Percentiles rank a stretch among this genome's conserved stretches.
phyloP scores from a whole-genome alignment of 1,139 yeast genomes.

The Cylindricascospora bacillispora region DNA sequence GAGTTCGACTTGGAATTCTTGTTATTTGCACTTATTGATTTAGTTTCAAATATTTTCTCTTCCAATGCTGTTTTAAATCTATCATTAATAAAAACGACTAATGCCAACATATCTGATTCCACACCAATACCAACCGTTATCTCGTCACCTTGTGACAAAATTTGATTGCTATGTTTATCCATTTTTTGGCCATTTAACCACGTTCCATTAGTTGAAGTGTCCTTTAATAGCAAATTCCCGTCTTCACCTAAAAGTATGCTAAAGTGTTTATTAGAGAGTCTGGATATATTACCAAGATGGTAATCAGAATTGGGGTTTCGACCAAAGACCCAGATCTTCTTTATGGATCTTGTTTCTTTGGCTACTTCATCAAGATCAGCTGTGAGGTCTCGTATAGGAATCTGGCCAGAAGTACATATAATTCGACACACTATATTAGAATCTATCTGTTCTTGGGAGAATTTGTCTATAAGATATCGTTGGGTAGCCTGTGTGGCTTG shows the following conservation, averaged over 20 bases:
- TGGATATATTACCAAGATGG: slow-evolving; percentile 45
- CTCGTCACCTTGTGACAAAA: slow-evolving; percentile 84
- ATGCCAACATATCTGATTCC: slow-evolving; percentile 57
- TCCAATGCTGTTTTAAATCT: slow-evolving; percentile 28
- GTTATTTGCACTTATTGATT: neutral
- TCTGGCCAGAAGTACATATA: slow-evolving; percentile 59
- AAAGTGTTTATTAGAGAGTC: slow-evolving; percentile 73
- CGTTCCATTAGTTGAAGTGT: slow-evolving; percentile 81
- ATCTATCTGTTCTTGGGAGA: slow-evolving; percentile 30
- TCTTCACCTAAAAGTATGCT: slow-evolving; percentile 46
- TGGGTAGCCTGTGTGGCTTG: slow-evolving; percentile 55
- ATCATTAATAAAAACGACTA: slow-evolving; percentile 44
- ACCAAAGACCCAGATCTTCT: slow-evolving; percentile 64
- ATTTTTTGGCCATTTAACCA: slow-evolving; percentile 62
- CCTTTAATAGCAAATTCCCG: slow-evolving; percentile 51
- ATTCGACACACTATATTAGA: slow-evolving; percentile 39
- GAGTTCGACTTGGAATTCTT: slow-evolving; percentile 4
- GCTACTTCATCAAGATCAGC: slow-evolving; percentile 26
- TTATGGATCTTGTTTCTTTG: slow-evolving; percentile 16
- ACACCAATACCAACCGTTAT: slow-evolving; percentile 85
- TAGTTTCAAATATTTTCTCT: slow-evolving; percentile 4
- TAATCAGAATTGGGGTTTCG: slow-evolving; percentile 56
- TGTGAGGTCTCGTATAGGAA: slow-evolving; percentile 33
- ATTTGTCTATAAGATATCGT: slow-evolving; percentile 27
- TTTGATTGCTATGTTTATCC: slow-evolving; percentile 69